A percentile compares a stretch with the other conserved stretches of the same genome.
Conservation (phyloP, 1,139 yeast species). For the Geotrichum australiense region DNA sequence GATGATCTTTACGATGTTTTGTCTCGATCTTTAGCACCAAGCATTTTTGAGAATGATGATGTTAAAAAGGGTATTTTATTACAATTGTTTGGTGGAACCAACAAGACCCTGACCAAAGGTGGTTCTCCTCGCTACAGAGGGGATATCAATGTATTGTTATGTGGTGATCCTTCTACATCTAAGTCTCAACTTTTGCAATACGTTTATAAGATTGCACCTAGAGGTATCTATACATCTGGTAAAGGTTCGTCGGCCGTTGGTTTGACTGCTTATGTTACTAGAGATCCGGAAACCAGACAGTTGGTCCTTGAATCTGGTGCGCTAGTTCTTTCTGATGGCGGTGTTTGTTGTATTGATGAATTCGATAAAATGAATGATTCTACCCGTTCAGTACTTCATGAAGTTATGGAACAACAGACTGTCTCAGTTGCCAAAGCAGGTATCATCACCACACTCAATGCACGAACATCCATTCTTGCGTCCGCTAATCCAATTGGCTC, state of each 20-base stretch:
- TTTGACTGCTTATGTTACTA: conserved; percentile 90
- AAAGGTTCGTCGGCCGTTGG: conserved; percentile 99
- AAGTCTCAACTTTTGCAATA: conserved; percentile 90
- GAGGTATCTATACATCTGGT: conserved; percentile 97
- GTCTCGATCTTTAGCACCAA: conserved; percentile 90
- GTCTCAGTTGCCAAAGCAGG: conserved; percentile 98
- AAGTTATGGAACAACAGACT: conserved; percentile 99
- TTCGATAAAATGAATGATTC: conserved; percentile 96
- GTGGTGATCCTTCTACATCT: conserved; percentile 98
- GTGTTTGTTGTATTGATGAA: conserved; percentile 97
- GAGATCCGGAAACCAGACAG: conserved; percentile 91
- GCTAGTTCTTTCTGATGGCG: conserved; percentile 92
- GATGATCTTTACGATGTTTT: conserved; percentile 81
- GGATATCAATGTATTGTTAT: conserved; percentile 78
- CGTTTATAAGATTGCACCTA: conserved; percentile 94
- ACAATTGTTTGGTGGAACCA: conserved; percentile 93
- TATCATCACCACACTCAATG: conserved; percentile 91
- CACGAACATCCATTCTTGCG: conserved; percentile 91
- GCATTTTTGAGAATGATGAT: conserved; percentile 92
- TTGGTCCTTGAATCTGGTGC: conserved; percentile 95
- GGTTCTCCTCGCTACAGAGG: conserved; percentile 85
- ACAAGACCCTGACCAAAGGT: conserved; percentile 80
- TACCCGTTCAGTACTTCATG: conserved; percentile 91
- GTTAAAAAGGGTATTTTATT: conserved; percentile 90
- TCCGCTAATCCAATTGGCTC: conserved; percentile 98